These are phyloP conservation scores for Furcasterigmium furcatum DNA, from an alignment of 2,329 filamentous ascomycete genomes.

Conservation along the genomic window DNA sequence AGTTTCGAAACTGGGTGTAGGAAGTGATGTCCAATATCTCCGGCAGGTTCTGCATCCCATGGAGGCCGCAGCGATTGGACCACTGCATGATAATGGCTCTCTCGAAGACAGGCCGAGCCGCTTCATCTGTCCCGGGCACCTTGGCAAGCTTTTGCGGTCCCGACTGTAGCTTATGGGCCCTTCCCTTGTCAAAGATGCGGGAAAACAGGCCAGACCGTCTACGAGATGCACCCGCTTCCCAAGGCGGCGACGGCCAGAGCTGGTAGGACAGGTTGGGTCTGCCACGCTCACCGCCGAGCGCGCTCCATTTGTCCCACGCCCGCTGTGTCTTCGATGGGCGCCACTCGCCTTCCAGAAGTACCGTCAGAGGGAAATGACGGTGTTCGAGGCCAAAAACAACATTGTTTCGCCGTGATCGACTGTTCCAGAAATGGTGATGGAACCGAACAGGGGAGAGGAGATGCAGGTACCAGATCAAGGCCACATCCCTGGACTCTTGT, in stretches of 20 bases:
- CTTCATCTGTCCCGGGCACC: neutral
- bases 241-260: conserved; percentile 8
- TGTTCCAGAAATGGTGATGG: conserved; percentile 11
- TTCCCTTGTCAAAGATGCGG: neutral
- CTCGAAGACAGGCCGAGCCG: neutral
- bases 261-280: conserved; percentile 9
- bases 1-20: conserved; percentile 7
- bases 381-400: conserved; percentile 11
- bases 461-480: conserved; percentile 16
- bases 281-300: neutral
- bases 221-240: neutral
- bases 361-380: conserved; percentile 10
- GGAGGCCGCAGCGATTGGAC: conserved; percentile 2
- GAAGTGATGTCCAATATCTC: conserved; percentile 4
- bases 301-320: conserved; percentile 9
- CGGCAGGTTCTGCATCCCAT: neutral
- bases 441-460: conserved; percentile 11
- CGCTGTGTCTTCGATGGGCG: conserved; percentile 4
- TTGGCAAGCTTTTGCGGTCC: neutral
- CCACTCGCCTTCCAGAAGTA: conserved; percentile 9
- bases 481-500: conserved; percentile 10
- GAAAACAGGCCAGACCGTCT: neutral
- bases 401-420: neutral
- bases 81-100: conserved; percentile 2
- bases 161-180: neutral